Conservation (phyloP, 805 yeast species). For the Kodamaea hsintzibuensis region DNA sequence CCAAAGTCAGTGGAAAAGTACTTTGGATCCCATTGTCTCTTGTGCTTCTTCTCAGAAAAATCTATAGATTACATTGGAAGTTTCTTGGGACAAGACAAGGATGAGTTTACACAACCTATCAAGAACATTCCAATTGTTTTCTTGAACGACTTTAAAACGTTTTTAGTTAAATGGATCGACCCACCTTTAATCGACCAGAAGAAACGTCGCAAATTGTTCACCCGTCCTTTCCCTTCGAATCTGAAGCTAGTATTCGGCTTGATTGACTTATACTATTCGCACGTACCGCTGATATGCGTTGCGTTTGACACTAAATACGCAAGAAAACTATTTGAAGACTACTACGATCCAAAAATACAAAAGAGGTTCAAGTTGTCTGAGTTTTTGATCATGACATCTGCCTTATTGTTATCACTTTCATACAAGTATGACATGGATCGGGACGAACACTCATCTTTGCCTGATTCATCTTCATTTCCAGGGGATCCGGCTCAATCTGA, state of each 20-base stretch:
- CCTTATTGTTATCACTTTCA: constrained; percentile 23
- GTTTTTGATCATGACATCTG: constrained; percentile 33
- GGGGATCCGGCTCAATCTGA: no score
- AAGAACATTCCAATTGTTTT: constrained; percentile 29
- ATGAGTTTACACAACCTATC: constrained; percentile 24
- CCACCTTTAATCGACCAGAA: constrained; percentile 26
- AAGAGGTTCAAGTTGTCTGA: constrained; percentile 30
- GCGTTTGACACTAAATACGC: constrained; percentile 20
- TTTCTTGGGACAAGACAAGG: constrained; percentile 24
- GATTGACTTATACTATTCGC: constrained; percentile 24
- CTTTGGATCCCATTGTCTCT: constrained; percentile 38
- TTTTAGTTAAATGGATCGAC: constrained; percentile 31
- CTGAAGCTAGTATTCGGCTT: constrained; percentile 25
- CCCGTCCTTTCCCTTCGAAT: constrained; percentile 25
- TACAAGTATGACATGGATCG: constrained; percentile 4
- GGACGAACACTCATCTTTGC: background rate
- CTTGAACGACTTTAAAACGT: constrained; percentile 15
- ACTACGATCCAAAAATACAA: constrained; percentile 18
- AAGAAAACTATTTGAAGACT: constrained; percentile 24
- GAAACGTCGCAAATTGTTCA: constrained; percentile 19
- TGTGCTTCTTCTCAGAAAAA: constrained; percentile 35
- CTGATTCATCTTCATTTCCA: background rate
- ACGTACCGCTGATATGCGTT: constrained; percentile 21
- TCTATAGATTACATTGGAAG: constrained; percentile 34
- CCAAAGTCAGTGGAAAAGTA: constrained; percentile 18